Conservation (phyloP, 805 yeast genomes). For the Candida gorgasii region DNA sequence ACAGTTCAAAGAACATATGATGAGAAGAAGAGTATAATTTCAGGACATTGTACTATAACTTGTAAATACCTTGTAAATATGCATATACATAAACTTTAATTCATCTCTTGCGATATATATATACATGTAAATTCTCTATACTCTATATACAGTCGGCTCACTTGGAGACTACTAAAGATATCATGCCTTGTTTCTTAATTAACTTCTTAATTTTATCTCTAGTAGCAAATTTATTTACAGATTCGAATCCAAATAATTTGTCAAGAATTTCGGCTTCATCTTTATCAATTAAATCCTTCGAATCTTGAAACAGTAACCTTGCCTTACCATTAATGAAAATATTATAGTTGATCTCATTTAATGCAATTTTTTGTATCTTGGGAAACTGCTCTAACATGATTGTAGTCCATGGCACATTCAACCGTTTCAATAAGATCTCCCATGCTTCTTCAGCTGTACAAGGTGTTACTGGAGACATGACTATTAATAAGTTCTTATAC, state of each 20-base stretch:
- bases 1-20: constrained; percentile 33
- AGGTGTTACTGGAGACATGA: constrained; percentile 82
- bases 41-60: background rate
- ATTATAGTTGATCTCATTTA: constrained; percentile 45
- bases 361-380: constrained; percentile 36
- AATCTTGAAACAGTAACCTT: constrained; percentile 46
- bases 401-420: constrained; percentile 40
- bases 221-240: constrained; percentile 43
- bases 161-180: constrained; percentile 26
- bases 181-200: constrained; percentile 53
- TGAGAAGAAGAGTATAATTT: constrained; percentile 32
- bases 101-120: constrained; percentile 8
- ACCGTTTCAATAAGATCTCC: constrained; percentile 43
- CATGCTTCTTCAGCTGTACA: constrained; percentile 80
- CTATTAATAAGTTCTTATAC: constrained; percentile 54
- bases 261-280: constrained; percentile 37
- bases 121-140: constrained; percentile 3
- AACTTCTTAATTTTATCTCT: constrained; percentile 49
- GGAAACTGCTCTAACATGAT: constrained; percentile 73
- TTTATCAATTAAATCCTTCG: constrained; percentile 35
- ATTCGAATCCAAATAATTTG: constrained; percentile 31
- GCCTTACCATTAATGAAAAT: constrained; percentile 77
- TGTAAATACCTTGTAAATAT: constrained; percentile 11
- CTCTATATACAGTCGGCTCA: background rate
- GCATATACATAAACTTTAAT: constrained; percentile 7